phyloP scores from a whole-genome alignment of 306 rosid species.

The Prinsepia uniflora region DNA sequence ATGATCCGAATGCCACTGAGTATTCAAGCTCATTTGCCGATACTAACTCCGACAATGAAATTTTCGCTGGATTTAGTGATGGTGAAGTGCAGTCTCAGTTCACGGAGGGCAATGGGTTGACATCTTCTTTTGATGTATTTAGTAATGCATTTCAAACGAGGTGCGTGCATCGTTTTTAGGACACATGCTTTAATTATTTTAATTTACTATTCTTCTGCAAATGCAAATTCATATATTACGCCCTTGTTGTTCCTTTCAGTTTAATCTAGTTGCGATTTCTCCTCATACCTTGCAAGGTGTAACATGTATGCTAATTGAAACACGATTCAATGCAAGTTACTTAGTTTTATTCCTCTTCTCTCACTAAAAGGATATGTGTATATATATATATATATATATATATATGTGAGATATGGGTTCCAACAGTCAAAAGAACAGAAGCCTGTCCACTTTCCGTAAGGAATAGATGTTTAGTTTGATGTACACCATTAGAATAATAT shows the following conservation, averaged over 20 bases:
- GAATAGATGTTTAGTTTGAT: not conserved
- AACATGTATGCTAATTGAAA: not conserved
- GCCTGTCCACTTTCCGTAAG: not conserved
- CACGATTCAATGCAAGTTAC: not conserved
- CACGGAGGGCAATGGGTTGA: conserved; percentile 41
- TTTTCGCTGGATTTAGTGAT: conserved; percentile 54
- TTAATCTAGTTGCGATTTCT: not conserved
- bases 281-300: not conserved
- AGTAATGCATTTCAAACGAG: conserved; percentile 44
- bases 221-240: not conserved
- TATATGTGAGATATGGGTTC: no score
- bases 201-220: not conserved
- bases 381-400: no score
- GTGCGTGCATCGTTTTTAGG: conserved; percentile 29
- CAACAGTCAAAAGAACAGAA: not conserved
- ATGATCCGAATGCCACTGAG: conserved; percentile 86
- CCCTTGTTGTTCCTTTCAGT: not conserved
- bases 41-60: conserved; percentile 52
- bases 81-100: conserved; percentile 75
- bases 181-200: not conserved
- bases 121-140: conserved; percentile 43
- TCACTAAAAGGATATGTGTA: not conserved
- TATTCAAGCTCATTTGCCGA: conserved; percentile 79
- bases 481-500: not conserved
- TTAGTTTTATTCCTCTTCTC: not conserved